A percentile compares a stretch with the other conserved stretches of the same genome.
These are phyloP conservation scores for Emmonsia crescens DNA, from an alignment of 2,329 filamentous ascomycete genomes.

Conservation along the genomic window DNA sequence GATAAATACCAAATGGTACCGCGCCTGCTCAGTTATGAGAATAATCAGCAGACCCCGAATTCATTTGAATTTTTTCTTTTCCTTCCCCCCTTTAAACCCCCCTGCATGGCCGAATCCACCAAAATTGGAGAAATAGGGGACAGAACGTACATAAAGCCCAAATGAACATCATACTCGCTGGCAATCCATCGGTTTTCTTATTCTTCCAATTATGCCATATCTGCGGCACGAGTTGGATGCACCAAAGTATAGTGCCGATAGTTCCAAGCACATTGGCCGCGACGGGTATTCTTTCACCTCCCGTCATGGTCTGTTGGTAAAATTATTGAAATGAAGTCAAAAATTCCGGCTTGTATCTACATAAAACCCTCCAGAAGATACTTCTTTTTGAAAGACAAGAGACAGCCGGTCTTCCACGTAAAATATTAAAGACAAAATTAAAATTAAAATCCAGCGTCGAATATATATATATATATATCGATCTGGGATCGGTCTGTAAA, in stretches of 20 bases:
- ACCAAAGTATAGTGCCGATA: conserved; percentile 33
- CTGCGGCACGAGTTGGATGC: conserved; percentile 30
- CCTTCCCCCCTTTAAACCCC: not conserved
- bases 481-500: too few species aligned
- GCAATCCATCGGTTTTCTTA: conserved; percentile 52
- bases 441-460: too few species aligned
- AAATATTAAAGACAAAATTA: not conserved
- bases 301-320: not conserved
- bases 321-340: not conserved
- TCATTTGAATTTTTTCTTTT: not conserved
- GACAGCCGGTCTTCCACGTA: not conserved
- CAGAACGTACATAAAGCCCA: conserved; percentile 44
- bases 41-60: not conserved
- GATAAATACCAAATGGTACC: conserved; percentile 43
- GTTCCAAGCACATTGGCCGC: conserved; percentile 31
- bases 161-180: conserved; percentile 50
- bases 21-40: conserved; percentile 20
- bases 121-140: not conserved
- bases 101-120: not conserved
- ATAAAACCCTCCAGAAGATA: not conserved
- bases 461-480: too few species aligned
- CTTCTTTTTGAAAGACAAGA: not conserved
- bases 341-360: not conserved
- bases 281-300: conserved; percentile 20
- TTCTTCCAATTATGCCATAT: conserved; percentile 54